phyloP scores from a whole-genome alignment of 1,139 yeast species.

The Sugiyamaella paludigena region DNA sequence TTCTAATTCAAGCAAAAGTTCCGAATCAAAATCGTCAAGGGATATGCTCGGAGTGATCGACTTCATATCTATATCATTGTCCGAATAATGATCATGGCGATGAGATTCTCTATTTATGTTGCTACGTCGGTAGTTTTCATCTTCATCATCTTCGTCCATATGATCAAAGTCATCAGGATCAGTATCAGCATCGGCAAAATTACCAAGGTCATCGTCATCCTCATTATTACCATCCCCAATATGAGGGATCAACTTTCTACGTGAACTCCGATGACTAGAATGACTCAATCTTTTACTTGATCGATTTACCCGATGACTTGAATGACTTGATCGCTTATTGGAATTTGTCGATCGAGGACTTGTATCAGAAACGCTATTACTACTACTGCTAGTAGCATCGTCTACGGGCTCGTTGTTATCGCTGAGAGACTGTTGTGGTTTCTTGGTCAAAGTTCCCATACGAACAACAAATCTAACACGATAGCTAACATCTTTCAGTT shows the following conservation, averaged over 20 bases:
- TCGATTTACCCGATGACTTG: too few species aligned
- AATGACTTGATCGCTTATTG: too few species aligned
- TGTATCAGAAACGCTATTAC: too few species aligned
- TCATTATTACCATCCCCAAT: slow-evolving; percentile 7
- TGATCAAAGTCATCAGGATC: slow-evolving; percentile 11
- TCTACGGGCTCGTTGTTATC: slow-evolving; percentile 2
- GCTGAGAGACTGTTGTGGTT: neutral
- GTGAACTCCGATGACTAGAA: slow-evolving; percentile 5
- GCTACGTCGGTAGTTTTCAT: slow-evolving; percentile 3
- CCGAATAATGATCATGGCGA: neutral
- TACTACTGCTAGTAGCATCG: neutral
- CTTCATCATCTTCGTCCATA: slow-evolving; percentile 14
- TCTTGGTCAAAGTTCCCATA: slow-evolving; percentile 5
- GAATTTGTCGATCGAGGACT: too few species aligned
- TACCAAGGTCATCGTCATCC: slow-evolving; percentile 8
- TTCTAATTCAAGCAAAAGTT: slow-evolving; percentile 58
- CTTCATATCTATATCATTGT: slow-evolving; percentile 1
- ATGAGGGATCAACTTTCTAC: neutral
- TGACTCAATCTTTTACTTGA: neutral
- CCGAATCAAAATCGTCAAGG: slow-evolving; percentile 19
- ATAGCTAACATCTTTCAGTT: slow-evolving; percentile 70
- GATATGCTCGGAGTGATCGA: slow-evolving; percentile 20
- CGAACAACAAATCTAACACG: slow-evolving; percentile 65
- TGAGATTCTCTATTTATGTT: neutral
- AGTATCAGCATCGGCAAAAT: slow-evolving; percentile 9